A percentile compares a stretch with the other conserved stretches of the same genome.
Conservation (phyloP, 441 rosid species). For the Erodium texanum region DNA sequence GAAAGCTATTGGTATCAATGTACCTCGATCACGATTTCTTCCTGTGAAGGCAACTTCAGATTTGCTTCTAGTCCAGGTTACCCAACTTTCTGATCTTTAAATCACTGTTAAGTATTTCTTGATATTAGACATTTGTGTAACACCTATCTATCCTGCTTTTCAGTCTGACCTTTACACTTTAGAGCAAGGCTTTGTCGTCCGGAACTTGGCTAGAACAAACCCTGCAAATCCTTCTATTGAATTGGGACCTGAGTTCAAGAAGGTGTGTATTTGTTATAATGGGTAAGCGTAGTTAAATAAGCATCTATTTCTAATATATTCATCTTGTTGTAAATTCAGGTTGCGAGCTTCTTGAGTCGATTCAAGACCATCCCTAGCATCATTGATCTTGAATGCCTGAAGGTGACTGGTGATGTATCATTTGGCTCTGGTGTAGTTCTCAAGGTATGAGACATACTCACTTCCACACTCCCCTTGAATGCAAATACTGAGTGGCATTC, state of each 20-base stretch:
- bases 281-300: neutral
- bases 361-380: neutral
- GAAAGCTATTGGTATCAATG: conserved; percentile 73
- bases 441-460: conserved; percentile 1
- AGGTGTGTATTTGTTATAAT: conserved; percentile 35
- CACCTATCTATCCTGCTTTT: conserved; percentile 12
- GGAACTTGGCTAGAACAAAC: conserved; percentile 59
- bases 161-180: conserved; percentile 88
- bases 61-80: conserved; percentile 64
- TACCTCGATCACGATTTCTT: conserved; percentile 79
- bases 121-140: conserved; percentile 10
- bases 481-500: too few species aligned
- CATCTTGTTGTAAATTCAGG: neutral
- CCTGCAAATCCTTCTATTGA: conserved; percentile 81
- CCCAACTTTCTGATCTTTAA: conserved; percentile 11
- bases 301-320: too few species aligned
- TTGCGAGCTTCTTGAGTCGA: conserved; percentile 1
- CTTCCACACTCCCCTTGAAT: too few species aligned
- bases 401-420: conserved; percentile 4
- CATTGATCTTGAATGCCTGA: neutral
- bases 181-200: conserved; percentile 57
- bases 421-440: neutral
- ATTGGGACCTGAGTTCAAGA: conserved; percentile 87
- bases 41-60: conserved; percentile 81
- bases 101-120: neutral